Base-by-base conservation (phyloP, 371 early-diverging fungal species). In the Saksenaea oblongispora region DNA sequence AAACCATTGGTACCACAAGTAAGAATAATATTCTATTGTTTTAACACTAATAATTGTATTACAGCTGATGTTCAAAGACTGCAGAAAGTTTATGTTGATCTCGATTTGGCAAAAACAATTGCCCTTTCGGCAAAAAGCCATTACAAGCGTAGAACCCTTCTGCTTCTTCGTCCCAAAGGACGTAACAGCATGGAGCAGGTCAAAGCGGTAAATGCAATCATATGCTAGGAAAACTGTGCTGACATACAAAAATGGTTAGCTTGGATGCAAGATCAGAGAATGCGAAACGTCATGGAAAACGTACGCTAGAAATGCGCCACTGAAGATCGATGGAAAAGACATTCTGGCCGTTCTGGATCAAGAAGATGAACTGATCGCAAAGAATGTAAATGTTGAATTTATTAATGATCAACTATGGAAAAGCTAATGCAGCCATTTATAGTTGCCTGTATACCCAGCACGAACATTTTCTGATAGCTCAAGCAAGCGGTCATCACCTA, bases 61-160 rank as follows among this genome's bases (percentile, higher is more conserved):
- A 27, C 27, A 68, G 73, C 58, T 56, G 70, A 72, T 55, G 54
- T 69, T 15, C 54, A 65, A 31, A 67, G 63, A 57, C 59, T 74
- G 37, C 67, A 66, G 55, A 70, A 67, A 35, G 65, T 69, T 9
- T 67, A 56, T 61, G 51, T 61, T 9, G 63, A 74, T 41, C 67
- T 74, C 28, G 66, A 71, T 42, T 65, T 74, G 15, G 71, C 74
- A 39, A 71, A 68, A 61, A 71, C 67, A 24, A 63, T 74, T 22
- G 59, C 65, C 34, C 63, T 61, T n/a, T 65, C 71, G n/a, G 64
- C 67, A 10, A 61, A 65, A 54, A 63, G 47, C 41, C 65, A 71
- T 31, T 58, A 64, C 26, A 74, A 71, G 41, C 63, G 65, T 5
- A 61, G 74, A 54, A 65, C 58, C 26, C 64, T 54, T 17, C 35